Conservation (phyloP, 1,139 yeast species). For the Suhomyces maxii region DNA sequence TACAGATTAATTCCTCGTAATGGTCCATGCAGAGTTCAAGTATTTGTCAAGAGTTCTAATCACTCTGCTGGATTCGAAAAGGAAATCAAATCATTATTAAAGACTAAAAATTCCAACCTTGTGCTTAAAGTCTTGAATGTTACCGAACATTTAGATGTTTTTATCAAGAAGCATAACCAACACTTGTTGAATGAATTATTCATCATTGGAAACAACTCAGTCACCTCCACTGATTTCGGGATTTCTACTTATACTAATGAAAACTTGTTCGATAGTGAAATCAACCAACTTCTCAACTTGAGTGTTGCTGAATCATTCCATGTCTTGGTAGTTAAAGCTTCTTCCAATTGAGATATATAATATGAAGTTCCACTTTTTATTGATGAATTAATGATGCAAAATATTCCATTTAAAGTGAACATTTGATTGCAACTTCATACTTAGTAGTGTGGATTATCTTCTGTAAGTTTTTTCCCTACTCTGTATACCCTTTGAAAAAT, state of each 20-base stretch:
- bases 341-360: constrained; percentile 1
- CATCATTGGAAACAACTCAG: constrained; percentile 24
- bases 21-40: constrained; percentile 17
- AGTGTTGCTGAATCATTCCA: constrained; percentile 26
- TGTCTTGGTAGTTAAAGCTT: constrained; percentile 26
- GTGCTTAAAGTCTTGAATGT: constrained; percentile 17
- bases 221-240: neutral
- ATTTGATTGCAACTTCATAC: too few species aligned
- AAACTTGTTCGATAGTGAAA: constrained; percentile 18
- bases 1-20: constrained; percentile 18
- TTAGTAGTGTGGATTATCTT: too few species aligned
- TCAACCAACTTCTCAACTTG: constrained; percentile 19
- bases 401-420: too few species aligned
- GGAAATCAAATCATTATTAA: constrained; percentile 21
- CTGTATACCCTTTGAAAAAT: too few species aligned
- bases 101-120: constrained; percentile 12
- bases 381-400: neutral
- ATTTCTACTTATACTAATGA: constrained; percentile 11
- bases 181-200: constrained; percentile 23
- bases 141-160: constrained; percentile 18
- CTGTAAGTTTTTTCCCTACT: too few species aligned
- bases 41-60: constrained; percentile 21
- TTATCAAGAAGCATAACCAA: constrained; percentile 13
- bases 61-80: constrained; percentile 21
- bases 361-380: neutral